Base-by-base conservation (phyloP, 805 yeast genomes). In the Metschnikowia gelsemii region DNA sequence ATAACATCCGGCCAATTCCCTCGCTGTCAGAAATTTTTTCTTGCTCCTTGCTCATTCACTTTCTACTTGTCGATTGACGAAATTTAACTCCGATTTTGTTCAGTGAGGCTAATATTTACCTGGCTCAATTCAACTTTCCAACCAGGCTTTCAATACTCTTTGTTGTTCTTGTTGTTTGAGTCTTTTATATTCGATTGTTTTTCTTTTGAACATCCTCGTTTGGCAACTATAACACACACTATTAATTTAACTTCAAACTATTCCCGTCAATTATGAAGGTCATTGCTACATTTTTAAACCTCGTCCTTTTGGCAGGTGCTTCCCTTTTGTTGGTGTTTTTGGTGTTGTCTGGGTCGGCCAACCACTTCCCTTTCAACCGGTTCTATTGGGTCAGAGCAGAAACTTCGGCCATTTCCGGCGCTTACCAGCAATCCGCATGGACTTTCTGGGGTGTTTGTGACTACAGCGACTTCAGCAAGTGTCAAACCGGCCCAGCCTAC, bases 361-460 rank as follows among this genome's bases (percentile, higher is more conserved):
- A 46, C 45, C 54, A 53, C 31, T 53, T 50, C 50, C 54, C 55
- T 18, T 51, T 49, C 55, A 75, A 77, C 55, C 64, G 72, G 45
- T 84, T 87, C 63, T 89, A 84, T 67, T 88, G 93, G 90, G 58
- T 90, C 30, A 71, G 79, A 57, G 95, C 88, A 20, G 82, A 81
- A 55, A 88, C 96, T 36, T 57, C 76, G 3, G 64, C 60, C 29
- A 76, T 82, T 43, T 41, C 72, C 50, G 60, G 69, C 32, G 83
- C 84, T 6, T 66, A 73, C 21, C 61, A 59, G 26, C 58, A 63
- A 12, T 70, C 87, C 2, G 79, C 90, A 54, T 90, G 96, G 96
- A 84, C 90, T 8, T 78, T 78, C 63, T 90, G 91, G 76, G 81
- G 83, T 48, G 71, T 83, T 33, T 81, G 87, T 61, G 72, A 75